phyloP scores from a whole-genome alignment of 208 protist species.

The Angomonas desouzai region DNA sequence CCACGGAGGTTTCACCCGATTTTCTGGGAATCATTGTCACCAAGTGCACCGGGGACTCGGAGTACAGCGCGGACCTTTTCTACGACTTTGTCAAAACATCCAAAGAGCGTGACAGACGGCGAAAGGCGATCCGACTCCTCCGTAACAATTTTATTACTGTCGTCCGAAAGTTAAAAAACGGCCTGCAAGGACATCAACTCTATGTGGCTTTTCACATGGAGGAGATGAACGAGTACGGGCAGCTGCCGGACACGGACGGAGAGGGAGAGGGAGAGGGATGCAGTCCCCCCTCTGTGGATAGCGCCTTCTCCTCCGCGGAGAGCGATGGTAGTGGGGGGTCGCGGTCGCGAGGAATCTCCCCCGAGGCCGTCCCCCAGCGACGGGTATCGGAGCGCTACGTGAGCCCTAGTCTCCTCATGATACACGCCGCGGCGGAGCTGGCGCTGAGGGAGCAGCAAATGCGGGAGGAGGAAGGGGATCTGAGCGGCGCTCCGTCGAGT shows the following conservation, averaged over 20 bases:
- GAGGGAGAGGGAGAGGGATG: neutral
- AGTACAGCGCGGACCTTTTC: conserved; percentile 19
- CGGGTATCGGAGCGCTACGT: neutral
- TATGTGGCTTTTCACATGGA: neutral
- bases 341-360: neutral
- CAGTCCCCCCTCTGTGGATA: neutral
- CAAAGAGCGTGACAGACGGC: neutral
- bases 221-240: neutral
- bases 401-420: neutral
- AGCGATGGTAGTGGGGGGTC: neutral
- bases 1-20: conserved; percentile 20
- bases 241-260: neutral
- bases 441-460: neutral
- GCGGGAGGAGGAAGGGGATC: neutral
- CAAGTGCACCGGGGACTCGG: conserved; percentile 45
- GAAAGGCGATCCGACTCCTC: neutral
- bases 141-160: neutral
- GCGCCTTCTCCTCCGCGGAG: neutral
- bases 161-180: conserved; percentile 1
- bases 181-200: neutral
- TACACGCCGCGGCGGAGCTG: neutral
- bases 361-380: neutral
- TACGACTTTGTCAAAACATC: neutral
- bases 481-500: neutral
- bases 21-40: conserved; percentile 79